These are phyloP conservation scores for Talinum fruticosum DNA, from an alignment of 148 eudicot genomes.

Conservation along the genomic window DNA sequence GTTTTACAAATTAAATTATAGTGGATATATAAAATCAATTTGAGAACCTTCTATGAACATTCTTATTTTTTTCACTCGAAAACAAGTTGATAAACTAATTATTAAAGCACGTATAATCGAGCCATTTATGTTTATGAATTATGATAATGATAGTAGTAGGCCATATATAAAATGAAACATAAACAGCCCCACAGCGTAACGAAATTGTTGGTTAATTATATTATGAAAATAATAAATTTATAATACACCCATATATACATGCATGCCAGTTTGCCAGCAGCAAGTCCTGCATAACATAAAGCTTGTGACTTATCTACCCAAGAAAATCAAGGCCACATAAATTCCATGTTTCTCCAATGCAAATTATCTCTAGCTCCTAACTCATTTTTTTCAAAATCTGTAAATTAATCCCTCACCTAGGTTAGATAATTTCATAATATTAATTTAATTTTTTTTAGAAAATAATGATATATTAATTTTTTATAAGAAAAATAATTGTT, in stretches of 20 bases:
- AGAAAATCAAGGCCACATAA: conserved; percentile 33
- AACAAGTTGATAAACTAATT: too few species aligned
- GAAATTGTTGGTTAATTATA: conserved; percentile 27
- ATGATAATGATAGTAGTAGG: not conserved
- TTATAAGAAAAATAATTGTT: too few species aligned
- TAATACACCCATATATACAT: conserved; percentile 8
- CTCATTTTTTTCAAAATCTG: not conserved
- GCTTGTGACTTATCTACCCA: conserved; percentile 38
- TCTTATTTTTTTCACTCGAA: too few species aligned
- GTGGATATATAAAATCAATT: too few species aligned
- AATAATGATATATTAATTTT: too few species aligned
- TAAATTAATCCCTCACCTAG: too few species aligned
- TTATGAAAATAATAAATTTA: conserved; percentile 24
- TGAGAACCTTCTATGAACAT: too few species aligned
- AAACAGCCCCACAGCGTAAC: conserved; percentile 30
- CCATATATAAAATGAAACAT: conserved; percentile 19
- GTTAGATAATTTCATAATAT: too few species aligned
- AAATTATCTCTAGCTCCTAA: not conserved
- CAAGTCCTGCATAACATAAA: not conserved
- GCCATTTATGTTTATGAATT: too few species aligned
- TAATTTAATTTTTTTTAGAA: too few species aligned
- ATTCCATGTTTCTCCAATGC: not conserved
- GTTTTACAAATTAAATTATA: too few species aligned
- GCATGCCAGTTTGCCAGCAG: not conserved
- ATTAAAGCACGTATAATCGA: too few species aligned